phyloP scores from a whole-genome alignment of 2,329 filamentous ascomycete genomes.

The Neocucurbitaria cava region DNA sequence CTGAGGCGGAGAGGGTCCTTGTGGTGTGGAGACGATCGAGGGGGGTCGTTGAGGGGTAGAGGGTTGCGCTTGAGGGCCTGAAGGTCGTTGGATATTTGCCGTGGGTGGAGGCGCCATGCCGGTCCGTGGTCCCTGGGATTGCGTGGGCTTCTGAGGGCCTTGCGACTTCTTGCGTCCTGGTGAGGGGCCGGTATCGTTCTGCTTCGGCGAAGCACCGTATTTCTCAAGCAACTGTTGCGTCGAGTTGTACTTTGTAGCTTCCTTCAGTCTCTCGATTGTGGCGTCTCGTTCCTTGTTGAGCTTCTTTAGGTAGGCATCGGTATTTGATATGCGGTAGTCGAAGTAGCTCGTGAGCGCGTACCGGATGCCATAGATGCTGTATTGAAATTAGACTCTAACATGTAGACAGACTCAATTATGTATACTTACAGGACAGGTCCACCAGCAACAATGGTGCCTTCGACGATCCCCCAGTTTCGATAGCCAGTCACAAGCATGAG shows the following conservation, averaged over 20 bases:
- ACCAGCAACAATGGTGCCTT: constrained; percentile 80
- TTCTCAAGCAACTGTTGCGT: constrained; percentile 93
- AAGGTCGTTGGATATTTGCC: constrained; percentile 64
- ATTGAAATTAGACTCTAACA: constrained; percentile 20
- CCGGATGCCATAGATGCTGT: constrained; percentile 80
- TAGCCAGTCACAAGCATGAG: constrained; percentile 85
- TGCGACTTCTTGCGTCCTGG: constrained; percentile 37
- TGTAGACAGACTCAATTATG: not conserved
- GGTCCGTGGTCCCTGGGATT: constrained; percentile 53
- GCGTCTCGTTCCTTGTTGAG: constrained; percentile 80
- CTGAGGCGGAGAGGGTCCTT: constrained; percentile 29
- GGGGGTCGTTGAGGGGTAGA: constrained; percentile 36
- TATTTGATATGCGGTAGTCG: constrained; percentile 77
- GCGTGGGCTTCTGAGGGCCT: constrained; percentile 37
- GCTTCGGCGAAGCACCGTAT: constrained; percentile 71
- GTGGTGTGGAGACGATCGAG: constrained; percentile 22
- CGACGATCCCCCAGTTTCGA: constrained; percentile 74
- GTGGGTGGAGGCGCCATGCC: constrained; percentile 67
- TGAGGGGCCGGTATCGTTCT: constrained; percentile 49
- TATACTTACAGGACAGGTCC: constrained; percentile 75
- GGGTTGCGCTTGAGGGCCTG: constrained; percentile 27
- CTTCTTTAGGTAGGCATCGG: constrained; percentile 73
- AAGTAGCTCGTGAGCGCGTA: constrained; percentile 73
- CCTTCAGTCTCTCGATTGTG: constrained; percentile 93
- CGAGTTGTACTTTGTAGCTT: constrained; percentile 93